Conservation (phyloP, 106 monocot species). For the Apostasia ramifera region DNA sequence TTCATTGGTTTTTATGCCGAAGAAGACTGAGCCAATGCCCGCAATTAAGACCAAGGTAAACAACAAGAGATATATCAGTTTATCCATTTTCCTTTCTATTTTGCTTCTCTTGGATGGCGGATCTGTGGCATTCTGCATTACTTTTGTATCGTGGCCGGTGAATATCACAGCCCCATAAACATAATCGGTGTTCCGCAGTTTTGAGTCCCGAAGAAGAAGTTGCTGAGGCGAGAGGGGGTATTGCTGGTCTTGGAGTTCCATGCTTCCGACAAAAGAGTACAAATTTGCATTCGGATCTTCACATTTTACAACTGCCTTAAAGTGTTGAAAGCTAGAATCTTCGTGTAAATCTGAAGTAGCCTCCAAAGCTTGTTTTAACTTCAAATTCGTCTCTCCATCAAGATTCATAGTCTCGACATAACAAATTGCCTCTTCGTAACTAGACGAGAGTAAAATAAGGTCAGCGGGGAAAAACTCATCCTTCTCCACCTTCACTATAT, state of each 20-base stretch:
- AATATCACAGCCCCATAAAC: constrained; percentile 76
- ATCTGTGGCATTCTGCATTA: constrained; percentile 75
- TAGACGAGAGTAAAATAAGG: constrained; percentile 75
- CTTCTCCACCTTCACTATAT: constrained; percentile 84
- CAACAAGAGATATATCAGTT: constrained; percentile 70
- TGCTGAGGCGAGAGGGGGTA: constrained; percentile 81
- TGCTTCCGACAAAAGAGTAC: constrained; percentile 80
- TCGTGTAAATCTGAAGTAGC: constrained; percentile 57
- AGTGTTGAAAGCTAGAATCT: constrained; percentile 41
- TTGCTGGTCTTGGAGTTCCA: constrained; percentile 42
- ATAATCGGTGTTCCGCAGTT: constrained; percentile 76
- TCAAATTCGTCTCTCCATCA: constrained; percentile 92
- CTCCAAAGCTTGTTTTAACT: constrained; percentile 74
- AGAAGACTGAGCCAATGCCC: constrained; percentile 62
- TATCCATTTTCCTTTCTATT: constrained; percentile 82
- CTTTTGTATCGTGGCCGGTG: constrained; percentile 84
- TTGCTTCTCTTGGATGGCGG: constrained; percentile 94
- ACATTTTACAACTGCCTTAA: constrained; percentile 57
- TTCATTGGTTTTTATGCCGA: constrained; percentile 51
- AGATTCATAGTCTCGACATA: constrained; percentile 98
- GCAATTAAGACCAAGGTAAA: constrained; percentile 53
- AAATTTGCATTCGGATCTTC: constrained; percentile 87
- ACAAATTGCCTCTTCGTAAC: constrained; percentile 79
- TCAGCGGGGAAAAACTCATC: constrained; percentile 86
- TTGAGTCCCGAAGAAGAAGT: constrained; percentile 81